phyloP scores from a whole-genome alignment of 495 filamentous ascomycete species.

The Cairneyella variabilis region DNA sequence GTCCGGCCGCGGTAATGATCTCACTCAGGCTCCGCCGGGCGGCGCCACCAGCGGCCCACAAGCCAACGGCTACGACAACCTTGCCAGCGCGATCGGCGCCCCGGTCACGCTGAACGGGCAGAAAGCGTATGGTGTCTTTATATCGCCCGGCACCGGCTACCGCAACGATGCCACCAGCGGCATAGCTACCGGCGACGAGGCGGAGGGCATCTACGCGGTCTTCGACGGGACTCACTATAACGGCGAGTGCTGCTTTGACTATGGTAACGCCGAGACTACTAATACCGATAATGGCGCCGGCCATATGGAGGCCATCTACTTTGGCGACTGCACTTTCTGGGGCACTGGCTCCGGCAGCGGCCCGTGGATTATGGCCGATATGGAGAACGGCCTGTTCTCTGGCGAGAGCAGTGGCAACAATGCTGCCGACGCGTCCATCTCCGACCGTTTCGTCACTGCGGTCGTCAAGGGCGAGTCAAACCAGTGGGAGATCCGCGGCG shows the following conservation, averaged over 20 bases:
- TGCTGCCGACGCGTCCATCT: slow-evolving; percentile 40
- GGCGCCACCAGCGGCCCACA: slow-evolving; percentile 49
- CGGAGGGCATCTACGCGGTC: slow-evolving; percentile 58
- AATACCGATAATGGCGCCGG: slow-evolving; percentile 50
- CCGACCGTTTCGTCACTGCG: slow-evolving; percentile 48
- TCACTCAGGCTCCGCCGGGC: slow-evolving; percentile 51
- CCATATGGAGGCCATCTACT: slow-evolving; percentile 63
- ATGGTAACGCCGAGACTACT: slow-evolving; percentile 56
- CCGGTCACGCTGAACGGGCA: slow-evolving; percentile 54
- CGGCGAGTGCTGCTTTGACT: slow-evolving; percentile 55
- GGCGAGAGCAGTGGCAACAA: slow-evolving; percentile 38
- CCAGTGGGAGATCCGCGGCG: slow-evolving; percentile 52
- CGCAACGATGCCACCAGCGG: slow-evolving; percentile 46
- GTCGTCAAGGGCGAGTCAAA: slow-evolving; percentile 48
- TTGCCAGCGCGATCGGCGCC: slow-evolving; percentile 52
- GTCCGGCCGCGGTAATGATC: slow-evolving; percentile 53
- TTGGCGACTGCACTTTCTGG: slow-evolving; percentile 43
- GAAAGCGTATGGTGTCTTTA: slow-evolving; percentile 56
- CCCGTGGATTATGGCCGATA: slow-evolving; percentile 60
- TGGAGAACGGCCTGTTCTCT: slow-evolving; percentile 57
- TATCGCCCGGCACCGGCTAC: slow-evolving; percentile 53
- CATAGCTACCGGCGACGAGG: slow-evolving; percentile 45
- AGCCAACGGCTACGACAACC: slow-evolving; percentile 49
- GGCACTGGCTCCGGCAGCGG: slow-evolving; percentile 49
- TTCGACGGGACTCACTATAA: slow-evolving; percentile 60